Percentiles rank a stretch among this genome's conserved stretches.
Evolutionary conservation across 140 eudicot species (phyloP).

Genomic region (Senecio squalidus): DNA sequence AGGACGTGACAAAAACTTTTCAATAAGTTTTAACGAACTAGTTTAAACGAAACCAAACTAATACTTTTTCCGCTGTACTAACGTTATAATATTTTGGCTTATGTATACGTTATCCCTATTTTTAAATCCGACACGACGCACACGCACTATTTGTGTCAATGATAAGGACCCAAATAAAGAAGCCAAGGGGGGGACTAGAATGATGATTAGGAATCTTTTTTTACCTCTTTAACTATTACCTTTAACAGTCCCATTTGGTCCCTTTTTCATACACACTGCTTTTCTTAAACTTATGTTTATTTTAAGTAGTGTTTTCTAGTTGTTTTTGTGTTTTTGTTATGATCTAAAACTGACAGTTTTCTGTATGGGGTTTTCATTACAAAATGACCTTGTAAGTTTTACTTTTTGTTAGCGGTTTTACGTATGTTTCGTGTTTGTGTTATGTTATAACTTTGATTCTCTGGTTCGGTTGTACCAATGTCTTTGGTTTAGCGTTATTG

Average conservation of each 20-base stretch:
- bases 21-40: too few relatives aligned
- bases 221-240: slow-evolving; percentile 34
- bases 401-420: neutral
- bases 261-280: slow-evolving; percentile 12
- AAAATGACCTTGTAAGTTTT: slow-evolving; percentile 22
- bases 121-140: too few relatives aligned
- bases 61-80: too few relatives aligned
- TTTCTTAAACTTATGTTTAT: slow-evolving; percentile 4
- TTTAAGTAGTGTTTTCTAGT: slow-evolving; percentile 17
- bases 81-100: too few relatives aligned
- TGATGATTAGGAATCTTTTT: slow-evolving; percentile 33
- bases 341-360: slow-evolving; percentile 30
- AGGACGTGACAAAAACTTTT: too few relatives aligned
- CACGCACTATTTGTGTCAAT: slow-evolving; percentile 5
- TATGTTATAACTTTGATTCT: neutral
- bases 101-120: too few relatives aligned
- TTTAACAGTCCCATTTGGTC: slow-evolving; percentile 18
- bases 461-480: slow-evolving; percentile 5
- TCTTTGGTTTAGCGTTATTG: too few relatives aligned
- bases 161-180: slow-evolving; percentile 45
- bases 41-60: too few relatives aligned
- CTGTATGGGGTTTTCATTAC: slow-evolving; percentile 34
- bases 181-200: slow-evolving; percentile 20
- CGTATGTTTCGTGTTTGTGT: neutral
- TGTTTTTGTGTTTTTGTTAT: slow-evolving; percentile 20